A percentile compares a stretch with the other conserved stretches of the same genome.
These are phyloP conservation scores for Sporodiniella umbellata DNA, from an alignment of 371 early-diverging fungal species.

Conservation along the genomic window DNA sequence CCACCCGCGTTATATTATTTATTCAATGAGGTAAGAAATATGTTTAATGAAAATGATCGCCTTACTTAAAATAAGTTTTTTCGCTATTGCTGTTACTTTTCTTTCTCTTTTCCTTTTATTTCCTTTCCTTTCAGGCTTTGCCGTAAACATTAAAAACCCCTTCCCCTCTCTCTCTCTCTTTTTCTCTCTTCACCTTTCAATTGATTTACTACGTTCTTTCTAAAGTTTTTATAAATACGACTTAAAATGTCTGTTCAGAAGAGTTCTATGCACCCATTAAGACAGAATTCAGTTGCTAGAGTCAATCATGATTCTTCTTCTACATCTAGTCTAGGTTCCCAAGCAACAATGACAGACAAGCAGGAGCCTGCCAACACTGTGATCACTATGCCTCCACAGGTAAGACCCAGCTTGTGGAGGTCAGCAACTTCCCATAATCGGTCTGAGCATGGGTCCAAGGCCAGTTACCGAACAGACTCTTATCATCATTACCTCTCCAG, in stretches of 20 bases:
- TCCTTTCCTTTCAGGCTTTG: background rate
- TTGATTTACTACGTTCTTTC: background rate
- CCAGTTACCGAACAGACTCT: background rate
- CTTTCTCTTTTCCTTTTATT: too few species aligned
- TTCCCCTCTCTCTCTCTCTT: background rate
- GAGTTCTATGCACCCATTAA: background rate
- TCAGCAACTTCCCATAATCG: background rate
- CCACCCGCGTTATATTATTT: too few species aligned
- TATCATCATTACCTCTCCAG: slow-evolving; percentile 4
- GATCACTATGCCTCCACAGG: background rate
- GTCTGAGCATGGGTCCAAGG: slow-evolving; percentile 4
- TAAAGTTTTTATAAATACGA: background rate
- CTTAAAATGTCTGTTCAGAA: background rate
- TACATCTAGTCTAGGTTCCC: slow-evolving; percentile 24
- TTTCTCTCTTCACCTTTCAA: background rate
- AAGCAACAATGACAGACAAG: slow-evolving; percentile 27
- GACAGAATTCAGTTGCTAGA: background rate
- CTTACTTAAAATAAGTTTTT: background rate
- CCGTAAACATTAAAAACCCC: too few species aligned
- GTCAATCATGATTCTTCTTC: slow-evolving; percentile 10
- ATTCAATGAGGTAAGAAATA: background rate
- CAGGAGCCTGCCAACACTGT: background rate
- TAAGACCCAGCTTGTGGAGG: slow-evolving; percentile 15
- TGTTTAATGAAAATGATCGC: background rate
- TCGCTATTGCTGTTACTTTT: too few species aligned